phyloP scores from a whole-genome alignment of 352 stramenopile genomes.

The Phytopythium montanum region DNA sequence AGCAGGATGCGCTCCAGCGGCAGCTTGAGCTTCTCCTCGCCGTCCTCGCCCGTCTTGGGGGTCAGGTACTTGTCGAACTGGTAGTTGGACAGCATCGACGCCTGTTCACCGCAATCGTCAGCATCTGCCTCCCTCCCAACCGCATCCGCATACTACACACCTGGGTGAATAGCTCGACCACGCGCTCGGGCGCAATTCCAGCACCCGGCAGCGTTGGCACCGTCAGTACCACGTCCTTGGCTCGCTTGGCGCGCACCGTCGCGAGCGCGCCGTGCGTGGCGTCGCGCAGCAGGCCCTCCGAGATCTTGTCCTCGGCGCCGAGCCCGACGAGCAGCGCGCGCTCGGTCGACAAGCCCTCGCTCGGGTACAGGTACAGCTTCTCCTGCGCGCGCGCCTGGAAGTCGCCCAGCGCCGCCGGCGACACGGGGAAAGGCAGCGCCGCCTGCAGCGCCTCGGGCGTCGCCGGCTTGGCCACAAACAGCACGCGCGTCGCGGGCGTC shows the following conservation, averaged over 20 bases:
- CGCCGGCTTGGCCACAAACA: slow-evolving; percentile 40
- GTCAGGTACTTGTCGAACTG: slow-evolving; percentile 84
- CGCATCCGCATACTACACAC: not conserved
- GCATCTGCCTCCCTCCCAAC: not conserved
- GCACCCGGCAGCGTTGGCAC: slow-evolving; percentile 33
- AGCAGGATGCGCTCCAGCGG: slow-evolving; percentile 67
- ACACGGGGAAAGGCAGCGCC: slow-evolving; percentile 65
- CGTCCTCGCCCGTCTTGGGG: slow-evolving; percentile 44
- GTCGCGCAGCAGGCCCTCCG: slow-evolving; percentile 57
- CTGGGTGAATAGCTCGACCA: slow-evolving; percentile 71
- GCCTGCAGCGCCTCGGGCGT: slow-evolving; percentile 21
- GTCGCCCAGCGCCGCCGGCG: slow-evolving; percentile 50
- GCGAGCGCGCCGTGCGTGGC: slow-evolving; percentile 64
- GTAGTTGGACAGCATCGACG: slow-evolving; percentile 84
- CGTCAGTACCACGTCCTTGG: slow-evolving; percentile 49
- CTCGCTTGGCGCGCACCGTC: slow-evolving; percentile 43
- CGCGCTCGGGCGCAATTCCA: slow-evolving; percentile 26
- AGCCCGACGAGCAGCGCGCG: slow-evolving; percentile 77
- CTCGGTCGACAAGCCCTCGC: slow-evolving; percentile 30
- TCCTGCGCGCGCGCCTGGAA: slow-evolving; percentile 68
- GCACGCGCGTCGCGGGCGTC: slow-evolving; percentile 35
- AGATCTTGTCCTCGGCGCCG: slow-evolving; percentile 58
- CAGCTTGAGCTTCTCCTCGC: slow-evolving; percentile 62
- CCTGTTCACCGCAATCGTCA: slow-evolving; percentile 11
- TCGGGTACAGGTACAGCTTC: slow-evolving; percentile 72